phyloP scores from a whole-genome alignment of 495 filamentous ascomycete genomes.

The Thermothielavioides terrestris region DNA sequence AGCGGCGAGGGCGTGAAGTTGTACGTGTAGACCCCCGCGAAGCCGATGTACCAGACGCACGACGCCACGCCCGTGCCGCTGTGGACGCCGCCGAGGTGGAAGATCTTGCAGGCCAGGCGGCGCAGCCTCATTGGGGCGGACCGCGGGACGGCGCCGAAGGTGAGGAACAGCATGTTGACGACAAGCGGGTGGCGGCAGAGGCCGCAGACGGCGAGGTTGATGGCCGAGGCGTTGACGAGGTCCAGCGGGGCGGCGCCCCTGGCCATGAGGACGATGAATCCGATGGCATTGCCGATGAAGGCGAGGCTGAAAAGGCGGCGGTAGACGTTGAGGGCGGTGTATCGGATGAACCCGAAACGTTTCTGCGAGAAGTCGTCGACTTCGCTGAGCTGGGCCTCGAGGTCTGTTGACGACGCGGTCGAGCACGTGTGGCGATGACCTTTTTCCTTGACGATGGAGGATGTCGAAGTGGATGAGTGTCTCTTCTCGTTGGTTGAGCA shows the following conservation, averaged over 20 bases:
- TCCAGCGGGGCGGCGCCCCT: slow-evolving; percentile 16
- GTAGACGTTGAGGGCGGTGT: slow-evolving; percentile 25
- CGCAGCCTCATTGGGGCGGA: slow-evolving; percentile 57
- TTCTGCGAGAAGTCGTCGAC: slow-evolving; percentile 15
- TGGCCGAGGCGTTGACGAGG: slow-evolving; percentile 32
- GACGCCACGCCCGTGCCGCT: slow-evolving; percentile 61
- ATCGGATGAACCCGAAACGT: slow-evolving; percentile 22
- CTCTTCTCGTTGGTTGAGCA: not conserved
- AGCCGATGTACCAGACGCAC: slow-evolving; percentile 58
- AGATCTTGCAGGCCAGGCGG: slow-evolving; percentile 57
- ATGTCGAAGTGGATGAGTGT: not conserved
- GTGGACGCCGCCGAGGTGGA: slow-evolving; percentile 70
- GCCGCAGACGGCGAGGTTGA: slow-evolving; percentile 40
- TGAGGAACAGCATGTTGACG: slow-evolving; percentile 58
- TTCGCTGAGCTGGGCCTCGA: slow-evolving; percentile 17
- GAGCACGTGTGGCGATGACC: not conserved
- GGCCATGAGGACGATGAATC: slow-evolving; percentile 23
- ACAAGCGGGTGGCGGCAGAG: slow-evolving; percentile 65
- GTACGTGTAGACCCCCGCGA: slow-evolving; percentile 39
- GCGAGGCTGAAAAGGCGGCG: slow-evolving; percentile 25
- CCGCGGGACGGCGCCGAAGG: slow-evolving; percentile 48
- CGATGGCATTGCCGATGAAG: slow-evolving; percentile 26
- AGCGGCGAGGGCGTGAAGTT: slow-evolving; percentile 22
- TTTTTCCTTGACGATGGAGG: slow-evolving; percentile 7
- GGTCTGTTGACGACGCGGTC: slow-evolving; percentile 5